Base-by-base conservation (phyloP, 139 green algal species). In the Chlamydomonas sp. region DNA sequence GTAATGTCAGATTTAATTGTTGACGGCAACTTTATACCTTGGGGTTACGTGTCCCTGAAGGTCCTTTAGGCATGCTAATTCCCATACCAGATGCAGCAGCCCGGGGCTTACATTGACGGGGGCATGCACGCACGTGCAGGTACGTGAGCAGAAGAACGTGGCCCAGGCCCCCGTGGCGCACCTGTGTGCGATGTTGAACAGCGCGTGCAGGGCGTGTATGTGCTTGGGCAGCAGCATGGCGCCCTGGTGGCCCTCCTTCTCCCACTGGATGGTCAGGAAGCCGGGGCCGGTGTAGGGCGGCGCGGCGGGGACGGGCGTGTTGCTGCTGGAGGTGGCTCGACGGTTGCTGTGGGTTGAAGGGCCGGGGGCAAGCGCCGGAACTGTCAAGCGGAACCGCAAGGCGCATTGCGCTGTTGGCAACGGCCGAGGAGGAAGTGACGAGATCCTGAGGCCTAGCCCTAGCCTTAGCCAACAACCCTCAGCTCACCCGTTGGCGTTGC, bases 221-320 rank as follows among this genome's bases (percentile, higher is more conserved):
- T 98, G 98, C 78, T 96, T 96, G 10, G 94, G 79, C 0, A 87
- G 95, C 63, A 98, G 91, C 4, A 95, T 88, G 17, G 81, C 89
- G 49, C 75, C 78, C 75, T 82, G 71, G 60, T 82, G 68, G 5
- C 76, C n/a, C 66, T 71, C 66, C 66, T 49, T 49, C 31, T 49
- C 31, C 31, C 31, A 49, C 31, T 49, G 31, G 31, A 49, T 49
- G 31, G 84, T 83, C 17, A 77, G 67, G 79, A 81, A 76, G 87
- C 62, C 66, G 73, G 75, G 64, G n/a, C n/a, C 31, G 8, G 18
- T 31, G 20, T 74, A 2, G 6, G 72, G n/a, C 8, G 61, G 8
- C 61, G 83, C 4, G 49, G 66, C 12, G 72, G 59, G 69, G 60
- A 5, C 63, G 12, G 75, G 57, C 14, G 75, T 10, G 75, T 20